Evolutionary conservation across 208 protist species (phyloP), one percentile per base, ranked within the genome.

Genomic region (Wallacemonas collosoma): DNA sequence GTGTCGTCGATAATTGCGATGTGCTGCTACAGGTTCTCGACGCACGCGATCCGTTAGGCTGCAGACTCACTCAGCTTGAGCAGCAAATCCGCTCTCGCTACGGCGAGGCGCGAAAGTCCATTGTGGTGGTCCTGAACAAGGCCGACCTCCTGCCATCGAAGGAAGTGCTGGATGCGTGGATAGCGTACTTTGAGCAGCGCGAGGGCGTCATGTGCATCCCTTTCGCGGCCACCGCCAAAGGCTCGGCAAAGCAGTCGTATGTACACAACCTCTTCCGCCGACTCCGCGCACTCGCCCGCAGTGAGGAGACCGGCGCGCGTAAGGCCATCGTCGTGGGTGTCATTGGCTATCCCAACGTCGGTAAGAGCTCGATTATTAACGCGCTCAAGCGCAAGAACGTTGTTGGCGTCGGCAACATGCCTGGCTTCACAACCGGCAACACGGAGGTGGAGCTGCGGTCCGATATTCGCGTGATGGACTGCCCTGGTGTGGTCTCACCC

Each of bases 281-380:
- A 3, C 82, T 99, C 8, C 98, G 97, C 68, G 91, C 92, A 48
- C 90, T 98, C 51, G 79, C 79, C 14, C 74, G 91, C 51, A 95
- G 76, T 44, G 83, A 88, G 5, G 90, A 95, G 66, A 93, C 82
- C 43, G 81, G 84, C 12, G 94, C 86, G 8, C 88, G 90, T 73
- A 96, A 93, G 71, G 70, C 89, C 4, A 98, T 99, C 66, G 92
- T 94, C 17, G 98, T 99, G 14, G 98, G 98, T 56, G 95, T 98
- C 43, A 98, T 99, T 84, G 98, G 98, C 41, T 99, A 98, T 74
- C 98, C 98, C 38, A 99, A 99, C 76, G 98, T 99, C 7, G 98
- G 95, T 35, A 99, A 99, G 83, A 96, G 85, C 40, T 98, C 93
- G 45, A 84, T 99, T 35, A 99, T 99, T 75, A 99, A 99, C 76